Base-by-base conservation (phyloP, 2,329 filamentous ascomycete genomes). In the Pestalotiopsis sp. region DNA sequence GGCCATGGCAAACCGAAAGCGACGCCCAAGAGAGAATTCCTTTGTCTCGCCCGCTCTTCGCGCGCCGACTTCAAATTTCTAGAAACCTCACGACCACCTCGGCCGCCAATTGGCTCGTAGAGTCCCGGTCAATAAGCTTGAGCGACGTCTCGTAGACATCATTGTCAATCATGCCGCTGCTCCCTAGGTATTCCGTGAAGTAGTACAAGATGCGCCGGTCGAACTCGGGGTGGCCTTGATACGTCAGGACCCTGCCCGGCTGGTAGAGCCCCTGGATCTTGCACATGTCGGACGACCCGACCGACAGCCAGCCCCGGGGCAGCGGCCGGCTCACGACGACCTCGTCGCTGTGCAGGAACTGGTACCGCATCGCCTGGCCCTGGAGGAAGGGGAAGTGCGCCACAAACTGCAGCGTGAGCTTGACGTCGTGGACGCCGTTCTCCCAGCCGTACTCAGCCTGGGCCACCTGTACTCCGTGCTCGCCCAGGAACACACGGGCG, bases 141-240 rank as follows among this genome's bases (percentile, higher is more conserved):
- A 65, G 45, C 13, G 61, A 36, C 13, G 38, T 58, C 31, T 65
- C 61, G 38, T 65, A 65, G 17, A 36, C 20, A 4, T 67, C 68
- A 20, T 41, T 20, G 40, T 57, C 60, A 36, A 69, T 52, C 9
- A 41, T 31, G 17, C 65, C 68, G 45, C 25, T 58, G n/a, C 57
- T 65, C 4, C 45, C 65, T 2, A 69, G 61, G 14, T 36, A 25
- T 4, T 62, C 38, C 2, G 67, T 61, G 49, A 69, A 66, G 62
- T 67, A 45, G 31, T 68, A 49, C 56, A 69, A 25, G 27, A 69
- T 68, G 17, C 59, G 11, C 14, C 45, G 23, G 41, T 68, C 66
- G 25, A 70, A 70, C 25, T 70, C 68, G 1, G 68, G 68, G 25
- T 70, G 68, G 1, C 68, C 68, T 45, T 70, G 68, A 62, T 70